A percentile compares a stretch with the other conserved stretches of the same genome.
phyloP scores from a whole-genome alignment of 2,329 filamentous ascomycete species.

The Botrytis sinoallii region DNA sequence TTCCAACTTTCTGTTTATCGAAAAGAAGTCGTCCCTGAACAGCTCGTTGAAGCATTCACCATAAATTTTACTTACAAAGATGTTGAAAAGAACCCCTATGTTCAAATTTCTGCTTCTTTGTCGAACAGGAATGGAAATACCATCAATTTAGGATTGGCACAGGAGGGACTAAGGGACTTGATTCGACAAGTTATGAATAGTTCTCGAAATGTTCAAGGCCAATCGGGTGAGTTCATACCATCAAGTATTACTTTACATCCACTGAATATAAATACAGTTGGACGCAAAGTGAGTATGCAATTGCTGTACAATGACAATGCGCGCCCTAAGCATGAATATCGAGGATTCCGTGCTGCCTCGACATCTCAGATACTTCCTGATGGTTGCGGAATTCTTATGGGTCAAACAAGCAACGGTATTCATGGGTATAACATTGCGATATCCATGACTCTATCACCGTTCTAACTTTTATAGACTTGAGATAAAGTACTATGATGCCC shows the following conservation, averaged over 20 bases:
- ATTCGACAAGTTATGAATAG: conserved; percentile 5
- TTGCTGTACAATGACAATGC: conserved; percentile 26
- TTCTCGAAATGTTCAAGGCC: not conserved
- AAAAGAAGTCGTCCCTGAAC: conserved; percentile 21
- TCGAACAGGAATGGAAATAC: not conserved
- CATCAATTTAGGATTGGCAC: conserved; percentile 14
- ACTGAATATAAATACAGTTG: conserved; percentile 1
- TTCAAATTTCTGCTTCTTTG: conserved; percentile 13
- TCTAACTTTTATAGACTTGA: conserved; percentile 4
- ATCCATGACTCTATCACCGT: not conserved
- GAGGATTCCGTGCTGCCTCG: conserved; percentile 25
- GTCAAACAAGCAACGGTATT: not conserved
- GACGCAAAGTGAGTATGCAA: conserved; percentile 23
- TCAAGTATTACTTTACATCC: not conserved
- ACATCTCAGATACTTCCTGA: conserved; percentile 20
- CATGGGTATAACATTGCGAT: not conserved
- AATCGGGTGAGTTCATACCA: conserved; percentile 1
- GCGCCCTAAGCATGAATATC: conserved; percentile 24
- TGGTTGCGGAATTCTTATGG: conserved; percentile 10
- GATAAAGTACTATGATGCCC: not conserved
- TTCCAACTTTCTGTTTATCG: conserved; percentile 31
- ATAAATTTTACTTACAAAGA: conserved; percentile 28
- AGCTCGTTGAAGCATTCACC: conserved; percentile 31
- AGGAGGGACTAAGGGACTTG: conserved; percentile 11
- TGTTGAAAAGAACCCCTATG: not conserved